Conservation (phyloP, 768 basidiomycete species). For the Candolleomyces efflorescens region DNA sequence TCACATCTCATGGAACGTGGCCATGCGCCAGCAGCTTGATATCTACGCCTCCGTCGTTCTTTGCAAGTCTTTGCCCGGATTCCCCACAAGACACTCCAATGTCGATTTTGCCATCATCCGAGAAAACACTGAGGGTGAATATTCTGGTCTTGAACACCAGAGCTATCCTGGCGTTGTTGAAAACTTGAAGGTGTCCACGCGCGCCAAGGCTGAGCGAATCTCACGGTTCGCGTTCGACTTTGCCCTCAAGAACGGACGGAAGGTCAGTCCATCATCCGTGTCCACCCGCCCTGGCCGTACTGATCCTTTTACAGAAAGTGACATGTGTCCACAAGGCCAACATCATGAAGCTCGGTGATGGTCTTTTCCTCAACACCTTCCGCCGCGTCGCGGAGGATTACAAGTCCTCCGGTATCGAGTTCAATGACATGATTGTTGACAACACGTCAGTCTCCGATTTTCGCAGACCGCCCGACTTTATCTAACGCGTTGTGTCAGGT, state of each 20-base stretch:
- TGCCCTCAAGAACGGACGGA: constrained; percentile 96
- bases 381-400: constrained; percentile 95
- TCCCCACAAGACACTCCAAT: constrained; percentile 92
- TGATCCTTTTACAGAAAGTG: constrained; percentile 67
- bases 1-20: constrained; percentile 99
- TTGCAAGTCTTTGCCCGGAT: constrained; percentile 96
- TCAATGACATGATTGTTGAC: constrained; percentile 99
- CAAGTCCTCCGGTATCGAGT: constrained; percentile 85
- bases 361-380: constrained; percentile 98
- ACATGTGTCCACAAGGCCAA: constrained; percentile 99
- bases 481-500: constrained; percentile 37
- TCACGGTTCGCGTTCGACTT: constrained; percentile 98
- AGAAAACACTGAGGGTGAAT: constrained; percentile 99
- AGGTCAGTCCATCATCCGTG: constrained; percentile 45
- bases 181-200: constrained; percentile 94
- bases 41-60: constrained; percentile 98
- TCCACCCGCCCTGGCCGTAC: not conserved
- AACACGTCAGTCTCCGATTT: constrained; percentile 66
- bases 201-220: constrained; percentile 94
- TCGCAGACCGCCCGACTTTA: not conserved
- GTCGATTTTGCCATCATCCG: constrained; percentile 99
- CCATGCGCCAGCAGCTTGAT: constrained; percentile 99
- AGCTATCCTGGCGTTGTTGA: constrained; percentile 98
- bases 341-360: constrained; percentile 99
- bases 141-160: constrained; percentile 97